Conservation (phyloP, 148 eudicot genomes). For the Arbutus unedo region DNA sequence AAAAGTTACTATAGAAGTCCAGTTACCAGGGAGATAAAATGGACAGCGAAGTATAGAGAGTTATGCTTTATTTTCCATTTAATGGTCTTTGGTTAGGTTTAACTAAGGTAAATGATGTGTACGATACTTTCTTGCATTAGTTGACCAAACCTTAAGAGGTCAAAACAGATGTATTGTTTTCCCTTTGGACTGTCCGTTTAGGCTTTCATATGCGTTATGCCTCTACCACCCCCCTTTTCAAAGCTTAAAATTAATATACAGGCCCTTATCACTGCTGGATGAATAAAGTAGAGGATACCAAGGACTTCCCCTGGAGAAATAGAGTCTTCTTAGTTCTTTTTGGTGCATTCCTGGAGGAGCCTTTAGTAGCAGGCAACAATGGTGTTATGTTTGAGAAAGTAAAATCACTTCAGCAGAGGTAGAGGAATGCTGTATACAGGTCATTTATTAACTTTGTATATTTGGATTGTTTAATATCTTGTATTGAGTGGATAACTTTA, state of each 20-base stretch:
- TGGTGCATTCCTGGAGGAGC: conserved; percentile 45
- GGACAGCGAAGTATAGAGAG: no score
- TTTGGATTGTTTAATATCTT: neutral
- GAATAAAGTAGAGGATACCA: conserved; percentile 41
- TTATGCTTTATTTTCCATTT: no score
- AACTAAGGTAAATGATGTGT: no score
- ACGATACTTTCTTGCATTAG: no score
- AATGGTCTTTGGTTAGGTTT: no score
- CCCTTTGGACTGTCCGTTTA: neutral
- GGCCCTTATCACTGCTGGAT: conserved; percentile 79
- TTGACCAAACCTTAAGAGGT: no score
- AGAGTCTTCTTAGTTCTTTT: conserved; percentile 55
- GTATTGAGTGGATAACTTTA: conserved; percentile 1
- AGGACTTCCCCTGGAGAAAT: conserved; percentile 35
- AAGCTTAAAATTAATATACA: conserved; percentile 29
- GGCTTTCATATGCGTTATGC: neutral
- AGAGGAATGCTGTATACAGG: conserved; percentile 22
- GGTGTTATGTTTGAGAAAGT: conserved; percentile 49
- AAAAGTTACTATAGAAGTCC: no score
- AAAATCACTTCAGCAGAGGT: conserved; percentile 89
- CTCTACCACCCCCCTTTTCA: neutral
- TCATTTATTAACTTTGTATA: conserved; percentile 18
- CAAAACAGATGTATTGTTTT: neutral
- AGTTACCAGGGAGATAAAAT: no score
- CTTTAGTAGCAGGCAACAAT: conserved; percentile 26